Evolutionary conservation across 2,329 filamentous ascomycete species (phyloP), one percentile per base, ranked within the genome.

Genomic region (Cadophora malorum): DNA sequence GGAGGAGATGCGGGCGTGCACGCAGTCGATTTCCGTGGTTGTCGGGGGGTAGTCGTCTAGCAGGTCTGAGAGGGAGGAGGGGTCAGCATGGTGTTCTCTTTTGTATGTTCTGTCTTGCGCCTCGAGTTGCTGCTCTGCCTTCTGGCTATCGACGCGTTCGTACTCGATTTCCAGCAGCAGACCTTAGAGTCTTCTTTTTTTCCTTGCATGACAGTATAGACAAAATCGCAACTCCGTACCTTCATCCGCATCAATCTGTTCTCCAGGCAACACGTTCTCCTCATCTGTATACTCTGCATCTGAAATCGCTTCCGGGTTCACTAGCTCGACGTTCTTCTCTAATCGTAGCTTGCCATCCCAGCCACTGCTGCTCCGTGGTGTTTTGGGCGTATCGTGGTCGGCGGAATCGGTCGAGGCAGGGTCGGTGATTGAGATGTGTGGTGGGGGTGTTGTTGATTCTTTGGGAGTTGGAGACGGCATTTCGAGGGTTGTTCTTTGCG

Each of bases 271-370:
- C 23, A 90, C 85, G 69, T 90, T 87, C 70, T 89, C 86, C 12
- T 89, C 87, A 72, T 92, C 94, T 19, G 92, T 96, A 77, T 95
- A 93, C 66, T 97, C 94, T 0, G 92, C 88, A 75, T 97, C 94
- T 53, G 91, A 91, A 63, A 97, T 80, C 10, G 91, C 92, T 76
- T 96, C 93, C 2, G 93, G 91, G 76, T 97, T 96, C 28, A 86
- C 83, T 58, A 96, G 82, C 38, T 88, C 82, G 1, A 89, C 85
- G 76, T 87, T 90, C 75, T 89, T 89, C 70, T 91, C 89, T 62
- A 97, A 81, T 49, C 92, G 86, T 68, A 95, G 84, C 81, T 95
- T 95, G 71, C 92, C 92, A 79, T 95, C 92, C 92, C 92, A 95
- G 69, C 92, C 92, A 75, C 86, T 89, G 80, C 85, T 88, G 73